phyloP scores from a whole-genome alignment of 768 basidiomycete genomes.

The Gyrodon lividus region DNA sequence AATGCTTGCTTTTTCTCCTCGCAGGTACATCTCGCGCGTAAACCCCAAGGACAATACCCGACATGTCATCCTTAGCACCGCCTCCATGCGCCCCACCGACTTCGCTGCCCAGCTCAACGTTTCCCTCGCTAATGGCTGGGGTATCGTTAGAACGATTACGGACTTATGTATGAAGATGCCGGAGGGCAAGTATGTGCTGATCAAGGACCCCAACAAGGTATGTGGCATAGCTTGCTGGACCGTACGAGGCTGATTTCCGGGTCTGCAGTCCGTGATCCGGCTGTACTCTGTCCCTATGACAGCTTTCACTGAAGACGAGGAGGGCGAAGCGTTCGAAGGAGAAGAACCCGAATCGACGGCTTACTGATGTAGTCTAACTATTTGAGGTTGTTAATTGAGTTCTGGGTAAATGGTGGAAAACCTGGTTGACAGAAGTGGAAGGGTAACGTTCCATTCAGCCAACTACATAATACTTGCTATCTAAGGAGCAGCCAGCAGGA shows the following conservation, averaged over 20 bases:
- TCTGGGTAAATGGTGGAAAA: background rate
- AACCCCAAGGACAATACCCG: conserved; percentile 93
- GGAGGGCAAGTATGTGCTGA: conserved; percentile 95
- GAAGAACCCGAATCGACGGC: conserved; percentile 40
- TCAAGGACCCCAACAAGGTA: conserved; percentile 98
- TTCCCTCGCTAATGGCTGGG: conserved; percentile 95
- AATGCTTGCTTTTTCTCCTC: conserved; percentile 12
- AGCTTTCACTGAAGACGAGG: conserved; percentile 84
- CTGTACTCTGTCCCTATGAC: conserved; percentile 89
- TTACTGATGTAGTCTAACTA: conserved; percentile 16
- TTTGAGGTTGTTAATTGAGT: conserved; percentile 3
- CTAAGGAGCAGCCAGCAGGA: conserved; percentile 55
- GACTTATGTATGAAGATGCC: conserved; percentile 96
- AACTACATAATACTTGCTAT: conserved; percentile 6
- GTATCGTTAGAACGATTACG: conserved; percentile 92
- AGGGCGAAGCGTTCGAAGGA: conserved; percentile 42
- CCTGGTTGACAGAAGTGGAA: background rate
- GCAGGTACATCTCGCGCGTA: conserved; percentile 90
- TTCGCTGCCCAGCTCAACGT: conserved; percentile 96
- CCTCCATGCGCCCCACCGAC: conserved; percentile 91
- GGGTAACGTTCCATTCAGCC: background rate
- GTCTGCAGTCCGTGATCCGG: conserved; percentile 81
- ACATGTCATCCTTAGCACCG: conserved; percentile 93
- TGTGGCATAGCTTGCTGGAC: conserved; percentile 20
- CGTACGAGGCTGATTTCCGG: conserved; percentile 10